Evolutionary conservation across 805 yeast species (phyloP), one percentile per base, ranked within the genome.

Genomic region (Zygoascus flipseniorum): DNA sequence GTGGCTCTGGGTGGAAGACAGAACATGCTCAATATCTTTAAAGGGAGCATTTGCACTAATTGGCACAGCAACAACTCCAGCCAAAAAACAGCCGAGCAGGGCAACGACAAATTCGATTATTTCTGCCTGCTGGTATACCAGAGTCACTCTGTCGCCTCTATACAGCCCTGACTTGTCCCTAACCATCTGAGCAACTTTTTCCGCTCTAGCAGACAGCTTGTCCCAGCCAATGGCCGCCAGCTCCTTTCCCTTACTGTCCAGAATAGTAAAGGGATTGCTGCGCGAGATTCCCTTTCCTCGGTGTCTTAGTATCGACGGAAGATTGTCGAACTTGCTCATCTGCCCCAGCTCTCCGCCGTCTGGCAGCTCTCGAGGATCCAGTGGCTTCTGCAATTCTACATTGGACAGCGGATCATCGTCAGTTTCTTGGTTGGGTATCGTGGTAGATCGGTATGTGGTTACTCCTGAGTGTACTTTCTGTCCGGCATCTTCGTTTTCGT

Each of bases 51-150:
- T 86, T 54, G 89, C 83, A 52, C 86, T 86, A 43, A 93, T 81
- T 0, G 99, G 99, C 5, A 93, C 92, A 0, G 98, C 98, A 1
- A 93, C 90, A 47, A 89, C 85, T 1, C 96, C 96, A 1, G 97
- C 95, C 53, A 92, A 72, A 59, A 92, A 87, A 65, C 97, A 90
- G 6, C 97, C 99, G 66, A 89, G 78, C 19, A 93, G 67, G 0
- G 98, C 95, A 1, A 86, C 80, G 0, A 87, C 79, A 65, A 90
- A 92, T 58, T 93, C 98, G 11, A 86, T 77, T 1, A 87, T 82
- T 67, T 93, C 98, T 31, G 77, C 77, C 54, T 85, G 89, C 61
- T 86, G 89, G 65, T 89, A 93, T 60, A 95, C 77, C 44, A 93
- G 72, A 32, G 88, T 80, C 0, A 92, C 95, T 37, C 95, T 77